These are phyloP conservation scores for Pichia membranifaciens DNA, from an alignment of 805 yeast species.

Conservation along the genomic window DNA sequence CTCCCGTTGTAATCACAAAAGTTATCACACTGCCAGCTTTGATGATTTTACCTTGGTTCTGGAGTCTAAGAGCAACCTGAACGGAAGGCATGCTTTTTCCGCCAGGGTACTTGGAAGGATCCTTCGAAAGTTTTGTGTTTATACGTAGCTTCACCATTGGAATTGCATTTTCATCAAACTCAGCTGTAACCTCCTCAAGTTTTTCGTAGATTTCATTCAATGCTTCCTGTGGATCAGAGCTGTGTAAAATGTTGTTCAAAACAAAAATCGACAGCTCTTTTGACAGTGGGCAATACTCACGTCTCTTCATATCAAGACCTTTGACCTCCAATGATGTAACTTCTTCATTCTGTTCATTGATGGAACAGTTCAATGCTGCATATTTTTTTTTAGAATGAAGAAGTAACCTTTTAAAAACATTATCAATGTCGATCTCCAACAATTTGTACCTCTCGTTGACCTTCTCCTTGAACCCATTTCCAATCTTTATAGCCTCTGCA, in stretches of 20 bases:
- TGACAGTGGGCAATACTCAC: constrained; percentile 91
- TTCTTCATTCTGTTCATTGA: constrained; percentile 46
- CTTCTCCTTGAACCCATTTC: constrained; percentile 72
- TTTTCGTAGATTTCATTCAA: constrained; percentile 65
- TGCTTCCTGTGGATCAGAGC: constrained; percentile 71
- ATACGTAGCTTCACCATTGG: constrained; percentile 68
- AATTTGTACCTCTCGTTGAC: constrained; percentile 86
- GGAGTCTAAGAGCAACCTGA: constrained; percentile 78
- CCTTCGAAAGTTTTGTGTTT: constrained; percentile 84
- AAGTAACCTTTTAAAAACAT: constrained; percentile 77
- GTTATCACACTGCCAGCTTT: constrained; percentile 89
- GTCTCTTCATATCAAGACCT: constrained; percentile 94
- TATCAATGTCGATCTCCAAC: constrained; percentile 92
- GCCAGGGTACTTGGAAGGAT: constrained; percentile 79
- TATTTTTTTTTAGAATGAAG: constrained; percentile 96
- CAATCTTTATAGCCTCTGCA: constrained; percentile 73
- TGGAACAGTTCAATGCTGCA: constrained; percentile 72
- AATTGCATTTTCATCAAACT: constrained; percentile 56
- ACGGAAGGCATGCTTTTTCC: constrained; percentile 79
- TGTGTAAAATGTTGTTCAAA: constrained; percentile 63
- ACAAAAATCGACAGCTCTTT: constrained; percentile 80
- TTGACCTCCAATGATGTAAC: constrained; percentile 72
- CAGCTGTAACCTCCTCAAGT: constrained; percentile 51
- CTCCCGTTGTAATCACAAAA: constrained; percentile 55
- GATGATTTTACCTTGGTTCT: constrained; percentile 78